phyloP scores from a whole-genome alignment of 257 asterid genomes.

The Lycium barbarum region DNA sequence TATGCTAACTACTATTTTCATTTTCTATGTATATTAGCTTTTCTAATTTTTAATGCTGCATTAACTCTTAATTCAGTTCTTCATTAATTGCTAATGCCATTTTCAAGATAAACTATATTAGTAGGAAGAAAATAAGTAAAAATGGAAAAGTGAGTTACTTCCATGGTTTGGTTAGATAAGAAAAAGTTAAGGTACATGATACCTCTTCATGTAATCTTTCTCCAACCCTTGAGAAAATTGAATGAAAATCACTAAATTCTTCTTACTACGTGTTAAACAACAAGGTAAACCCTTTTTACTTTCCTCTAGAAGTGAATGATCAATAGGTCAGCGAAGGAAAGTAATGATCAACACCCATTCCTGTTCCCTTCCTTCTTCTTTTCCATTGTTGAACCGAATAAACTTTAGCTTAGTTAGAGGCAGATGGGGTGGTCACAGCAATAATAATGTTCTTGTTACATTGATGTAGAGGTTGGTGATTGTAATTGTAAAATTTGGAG shows the following conservation, averaged over 20 bases:
- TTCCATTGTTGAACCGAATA: background rate
- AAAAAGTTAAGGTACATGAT: background rate
- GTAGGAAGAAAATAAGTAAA: constrained; percentile 16
- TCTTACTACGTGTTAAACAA: background rate
- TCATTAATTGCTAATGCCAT: background rate
- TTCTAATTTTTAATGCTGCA: background rate
- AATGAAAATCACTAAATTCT: background rate
- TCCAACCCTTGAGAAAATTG: background rate
- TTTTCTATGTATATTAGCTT: background rate
- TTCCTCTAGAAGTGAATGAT: constrained; percentile 25
- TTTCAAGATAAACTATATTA: background rate
- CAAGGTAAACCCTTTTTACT: constrained; percentile 9
- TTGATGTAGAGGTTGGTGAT: constrained; percentile 22
- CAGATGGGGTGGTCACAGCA: background rate
- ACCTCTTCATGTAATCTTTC: constrained; percentile 5
- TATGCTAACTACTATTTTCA: background rate
- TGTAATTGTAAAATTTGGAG: constrained; percentile 14
- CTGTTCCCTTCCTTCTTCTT: constrained; percentile 17
- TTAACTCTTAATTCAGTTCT: background rate
- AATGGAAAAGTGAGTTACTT: background rate
- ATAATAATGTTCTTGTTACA: constrained; percentile 20
- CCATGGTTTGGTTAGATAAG: background rate
- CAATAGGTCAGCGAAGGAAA: background rate
- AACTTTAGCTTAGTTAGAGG: constrained; percentile 11
- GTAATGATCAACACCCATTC: constrained; percentile 3